Evolutionary conservation across 352 stramenopile genomes (phyloP), one percentile per base, ranked within the genome.

Genomic region (Phytophthora constricta): DNA sequence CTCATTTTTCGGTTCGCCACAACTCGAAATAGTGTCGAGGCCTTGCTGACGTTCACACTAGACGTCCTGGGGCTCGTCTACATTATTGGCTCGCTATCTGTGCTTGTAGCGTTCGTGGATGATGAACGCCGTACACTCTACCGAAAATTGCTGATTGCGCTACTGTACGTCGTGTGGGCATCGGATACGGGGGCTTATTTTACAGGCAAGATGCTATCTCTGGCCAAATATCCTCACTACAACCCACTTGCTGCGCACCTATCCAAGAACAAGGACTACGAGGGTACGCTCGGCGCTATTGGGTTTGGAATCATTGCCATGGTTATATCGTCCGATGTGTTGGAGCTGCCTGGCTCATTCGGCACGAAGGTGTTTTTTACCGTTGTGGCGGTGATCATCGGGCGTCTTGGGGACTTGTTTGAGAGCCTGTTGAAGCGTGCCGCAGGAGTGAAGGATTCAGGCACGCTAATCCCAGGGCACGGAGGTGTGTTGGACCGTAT

Each of bases 201-300:
- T 55, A 90, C 88, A 1, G 97, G 97, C 22, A 91, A 97, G 50
- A 58, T 80, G 16, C 90, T 97, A 58, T 89, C 89, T 16, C 81
- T 84, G 11, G 91, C 83, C 11, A 91, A 95, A 28, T 88, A 98
- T 28, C 84, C 83, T 8, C 72, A 80, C 42, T 90, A 98, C 42
- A 80, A 89, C 33, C 78, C 80, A 7, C 82, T 97, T 5, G 95
- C 96, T 1, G 89, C 90, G 3, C 92, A 95, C 45, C 72, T 97
- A 8, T 98, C 91, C 55, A 96, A 97, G 20, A 98, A 98, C 81
- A 99, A 99, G 71, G 97, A 97, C 46, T 91, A 98, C 16, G 96
- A 99, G 77, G 97, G 96, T 17, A 94, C 96, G 7, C 49, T 98
- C 4, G 93, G 90, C 14, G 96, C 94, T 3, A 70, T 89, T 8